Evolutionary conservation across 2,329 filamentous ascomycete species (phyloP), one percentile per base, ranked within the genome.

Genomic region (Nemania sp.): DNA sequence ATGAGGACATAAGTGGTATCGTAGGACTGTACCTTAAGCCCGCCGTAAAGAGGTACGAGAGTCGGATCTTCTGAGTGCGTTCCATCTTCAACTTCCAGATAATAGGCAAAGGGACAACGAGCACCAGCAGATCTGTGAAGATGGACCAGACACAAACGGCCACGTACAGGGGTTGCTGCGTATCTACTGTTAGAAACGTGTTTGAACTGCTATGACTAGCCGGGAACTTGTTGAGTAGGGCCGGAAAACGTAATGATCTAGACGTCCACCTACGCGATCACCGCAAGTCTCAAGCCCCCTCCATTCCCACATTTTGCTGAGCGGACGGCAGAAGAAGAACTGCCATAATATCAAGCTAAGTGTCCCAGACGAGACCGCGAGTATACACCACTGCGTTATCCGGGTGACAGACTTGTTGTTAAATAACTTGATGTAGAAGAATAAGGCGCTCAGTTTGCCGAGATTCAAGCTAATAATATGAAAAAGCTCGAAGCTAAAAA

Each of bases 51-150:
- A 67, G 48, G 40, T 48, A 60, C n/a, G 62, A 65, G 11, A 67
- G 60, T 29, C 65, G 57, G 5, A 67, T 10, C 48, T 66, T 67
- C 48, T 59, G 65, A 37, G 21, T 56, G 34, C 59, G 53, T 46
- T 61, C 54, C 64, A 66, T 66, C 35, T 63, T 67, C 45, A 67
- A 42, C 15, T 42, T 59, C 65, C 65, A 67, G 20, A 67, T 64
- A 6, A 58, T 57, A 34, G 62, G 59, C 17, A 67, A 37, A 6
- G 65, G 65, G 5, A 67, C 46, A 10, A 58, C 59, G 4, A 67
- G 39, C 15, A 65, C 45, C 17, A 67, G 21, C 25, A 67, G 40
- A 47, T 67, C 64, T 46, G 57, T 67, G 47, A 64, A 58, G 32
- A 67, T 65, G 15, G 64, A 66, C 55, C 62, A 67, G n/a, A 57